Conservation (phyloP, 2,329 filamentous ascomycete species). For the Metarhizium sp. region DNA sequence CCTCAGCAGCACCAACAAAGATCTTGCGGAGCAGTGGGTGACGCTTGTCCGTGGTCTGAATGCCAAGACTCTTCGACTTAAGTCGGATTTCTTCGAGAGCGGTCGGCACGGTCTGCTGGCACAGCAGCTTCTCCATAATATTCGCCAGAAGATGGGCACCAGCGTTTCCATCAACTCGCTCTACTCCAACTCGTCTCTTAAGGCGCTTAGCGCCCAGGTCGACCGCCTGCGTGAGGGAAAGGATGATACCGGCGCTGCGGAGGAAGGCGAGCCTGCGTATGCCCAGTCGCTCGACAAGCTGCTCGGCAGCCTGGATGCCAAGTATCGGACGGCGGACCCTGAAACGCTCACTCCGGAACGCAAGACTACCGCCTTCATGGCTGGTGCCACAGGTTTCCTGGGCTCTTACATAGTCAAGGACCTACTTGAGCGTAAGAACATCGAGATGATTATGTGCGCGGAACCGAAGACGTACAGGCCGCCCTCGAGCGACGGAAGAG, state of each 20-base stretch:
- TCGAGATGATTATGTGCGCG: slow-evolving; percentile 59
- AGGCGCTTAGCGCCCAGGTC: slow-evolving; percentile 19
- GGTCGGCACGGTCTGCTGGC: slow-evolving; percentile 46
- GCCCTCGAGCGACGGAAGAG: slow-evolving; percentile 56
- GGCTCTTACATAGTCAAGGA: slow-evolving; percentile 74
- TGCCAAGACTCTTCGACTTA: slow-evolving; percentile 47
- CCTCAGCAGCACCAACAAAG: slow-evolving; percentile 29
- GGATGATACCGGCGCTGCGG: slow-evolving; percentile 16
- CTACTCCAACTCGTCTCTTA: slow-evolving; percentile 18
- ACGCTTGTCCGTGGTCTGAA: slow-evolving; percentile 58
- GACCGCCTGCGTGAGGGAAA: slow-evolving; percentile 15
- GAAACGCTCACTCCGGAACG: slow-evolving; percentile 16
- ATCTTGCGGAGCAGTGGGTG: slow-evolving; percentile 53
- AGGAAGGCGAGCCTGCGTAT: slow-evolving; percentile 40
- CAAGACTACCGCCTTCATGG: slow-evolving; percentile 61
- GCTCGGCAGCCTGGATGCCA: slow-evolving; percentile 35
- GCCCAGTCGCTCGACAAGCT: slow-evolving; percentile 43
- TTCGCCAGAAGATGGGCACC: slow-evolving; percentile 19
- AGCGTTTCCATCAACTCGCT: slow-evolving; percentile 22
- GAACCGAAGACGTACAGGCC: slow-evolving; percentile 47
- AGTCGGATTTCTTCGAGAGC: slow-evolving; percentile 25
- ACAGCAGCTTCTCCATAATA: slow-evolving; percentile 61
- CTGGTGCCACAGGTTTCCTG: slow-evolving; percentile 71
- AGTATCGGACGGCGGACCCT: slow-evolving; percentile 27
- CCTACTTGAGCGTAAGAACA: slow-evolving; percentile 47